phyloP scores from a whole-genome alignment of 2,329 filamentous ascomycete species.

The Neoscytalidium dimidiatum region DNA sequence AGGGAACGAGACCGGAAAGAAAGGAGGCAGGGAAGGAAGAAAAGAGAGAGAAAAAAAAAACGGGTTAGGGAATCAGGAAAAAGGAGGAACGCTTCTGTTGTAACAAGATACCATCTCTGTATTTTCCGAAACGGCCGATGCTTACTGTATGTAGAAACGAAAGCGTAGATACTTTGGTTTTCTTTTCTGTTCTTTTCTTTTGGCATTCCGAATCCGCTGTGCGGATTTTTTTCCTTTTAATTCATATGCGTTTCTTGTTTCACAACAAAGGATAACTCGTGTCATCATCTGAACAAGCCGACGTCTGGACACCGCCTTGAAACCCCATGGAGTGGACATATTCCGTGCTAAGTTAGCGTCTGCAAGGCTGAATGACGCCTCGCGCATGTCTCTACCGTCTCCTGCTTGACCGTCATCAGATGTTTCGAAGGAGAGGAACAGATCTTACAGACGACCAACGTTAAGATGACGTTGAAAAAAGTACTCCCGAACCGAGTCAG shows the following conservation, averaged over 20 bases:
- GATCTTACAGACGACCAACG: not conserved
- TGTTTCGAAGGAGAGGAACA: too few species aligned
- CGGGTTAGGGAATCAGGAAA: not conserved
- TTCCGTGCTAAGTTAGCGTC: too few species aligned
- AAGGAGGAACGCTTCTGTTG: constrained; percentile 2
- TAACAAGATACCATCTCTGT: constrained; percentile 15
- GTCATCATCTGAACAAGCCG: too few species aligned
- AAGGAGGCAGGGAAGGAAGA: not conserved
- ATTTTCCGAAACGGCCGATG: constrained; percentile 1
- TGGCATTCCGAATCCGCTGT: not conserved
- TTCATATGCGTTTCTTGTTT: not conserved
- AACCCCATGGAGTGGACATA: too few species aligned
- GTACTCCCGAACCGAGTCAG: not conserved
- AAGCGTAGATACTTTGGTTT: constrained; percentile 1
- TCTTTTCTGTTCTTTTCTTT: not conserved
- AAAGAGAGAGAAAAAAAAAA: not conserved
- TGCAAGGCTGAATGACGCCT: too few species aligned
- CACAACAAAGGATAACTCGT: not conserved
- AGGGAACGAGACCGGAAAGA: not conserved
- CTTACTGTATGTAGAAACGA: constrained; percentile 5
- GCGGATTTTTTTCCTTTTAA: not conserved
- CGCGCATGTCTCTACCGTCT: too few species aligned
- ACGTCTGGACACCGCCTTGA: too few species aligned
- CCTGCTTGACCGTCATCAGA: too few species aligned
- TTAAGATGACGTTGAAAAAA: not conserved